Base-by-base conservation (phyloP, 1,284 basidiomycete species). In the Ceratobasidium theobromae region DNA sequence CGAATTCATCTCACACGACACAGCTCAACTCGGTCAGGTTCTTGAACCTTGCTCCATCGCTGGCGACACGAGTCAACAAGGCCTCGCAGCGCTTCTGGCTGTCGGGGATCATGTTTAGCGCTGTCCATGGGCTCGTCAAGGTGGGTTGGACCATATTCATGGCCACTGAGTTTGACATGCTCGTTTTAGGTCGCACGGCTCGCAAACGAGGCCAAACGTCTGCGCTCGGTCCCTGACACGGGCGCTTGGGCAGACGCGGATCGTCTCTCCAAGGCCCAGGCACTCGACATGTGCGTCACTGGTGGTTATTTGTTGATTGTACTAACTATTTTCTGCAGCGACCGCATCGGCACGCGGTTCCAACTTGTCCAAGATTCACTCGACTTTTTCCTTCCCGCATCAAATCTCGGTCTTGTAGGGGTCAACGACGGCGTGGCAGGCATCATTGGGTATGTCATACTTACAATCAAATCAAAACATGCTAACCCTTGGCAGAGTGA, bases 81-180 rank as follows among this genome's bases (percentile, higher is more conserved):
- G 81, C 85, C 38, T 88, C 94, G 3, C 90, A 90, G 75, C 85
- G 89, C 60, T 91, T 95, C 78, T 99, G 96, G 96, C 80, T 98
- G 46, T 81, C 87, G 9, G 97, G 95, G 1, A 93, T 98, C 70
- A 69, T 87, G 32, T 85, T 92, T 72, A 93, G 89, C 73, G 81
- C 95, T 48, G 76, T 83, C 16, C 82, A 88, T 71, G 82, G 84
- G 38, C 75, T 87, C 43, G 73, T 90, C 73, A 91, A 91, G 80
- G 89, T 86, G 67, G n/a, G 65, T 67, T 8, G 27, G 32, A 40
- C 11, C 49, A 16, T 6, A 16, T n/a, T 14, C 14, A 14, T n/a
- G 28, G 18, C 4, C n/a, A 49, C 11, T 16, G 3, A n/a, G 41
- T 23, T 32, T 58, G 25, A 30, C 33, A 65, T 28, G 25, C 43